These are phyloP conservation scores for Pseudocercospora pini-densiflorae DNA, from an alignment of 2,329 filamentous ascomycete species.

Conservation along the genomic window DNA sequence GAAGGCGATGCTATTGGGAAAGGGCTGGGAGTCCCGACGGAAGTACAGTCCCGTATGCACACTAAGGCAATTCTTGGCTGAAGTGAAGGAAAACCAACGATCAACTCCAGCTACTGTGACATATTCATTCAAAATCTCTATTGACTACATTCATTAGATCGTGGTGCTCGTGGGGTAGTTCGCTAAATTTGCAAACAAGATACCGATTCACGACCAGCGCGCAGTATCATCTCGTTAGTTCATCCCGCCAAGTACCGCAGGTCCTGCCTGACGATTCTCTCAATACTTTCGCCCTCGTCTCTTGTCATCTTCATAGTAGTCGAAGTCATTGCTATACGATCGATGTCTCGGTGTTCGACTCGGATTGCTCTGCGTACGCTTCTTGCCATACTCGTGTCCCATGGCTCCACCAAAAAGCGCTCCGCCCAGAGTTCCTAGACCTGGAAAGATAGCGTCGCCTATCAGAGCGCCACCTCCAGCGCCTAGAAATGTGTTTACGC, in stretches of 20 bases:
- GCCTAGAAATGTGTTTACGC: slow-evolving; percentile 48
- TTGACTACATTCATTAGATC: slow-evolving; percentile 2
- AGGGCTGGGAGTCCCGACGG: background rate
- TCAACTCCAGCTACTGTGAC: background rate
- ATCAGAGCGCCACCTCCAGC: slow-evolving; percentile 51
- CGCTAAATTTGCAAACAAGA: background rate
- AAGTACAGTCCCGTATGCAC: background rate
- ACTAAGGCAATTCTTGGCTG: background rate
- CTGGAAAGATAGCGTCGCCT: slow-evolving; percentile 51
- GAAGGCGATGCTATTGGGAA: background rate
- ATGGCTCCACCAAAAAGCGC: slow-evolving; percentile 49
- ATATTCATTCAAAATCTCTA: background rate
- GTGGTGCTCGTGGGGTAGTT: background rate
- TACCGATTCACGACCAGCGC: slow-evolving; percentile 20
- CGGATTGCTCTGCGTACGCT: slow-evolving; percentile 31
- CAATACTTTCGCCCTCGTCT: slow-evolving; percentile 29
- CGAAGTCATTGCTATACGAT: slow-evolving; percentile 26
- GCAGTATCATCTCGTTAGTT: slow-evolving; percentile 4
- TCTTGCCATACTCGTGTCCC: slow-evolving; percentile 47
- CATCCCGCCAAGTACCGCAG: background rate
- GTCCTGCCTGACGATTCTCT: background rate
- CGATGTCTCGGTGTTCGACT: slow-evolving; percentile 16
- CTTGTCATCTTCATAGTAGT: slow-evolving; percentile 27
- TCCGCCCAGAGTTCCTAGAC: slow-evolving; percentile 46
- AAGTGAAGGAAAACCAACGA: background rate